phyloP scores from a whole-genome alignment of 768 basidiomycete genomes.

The Phlebiopsis gigantea region DNA sequence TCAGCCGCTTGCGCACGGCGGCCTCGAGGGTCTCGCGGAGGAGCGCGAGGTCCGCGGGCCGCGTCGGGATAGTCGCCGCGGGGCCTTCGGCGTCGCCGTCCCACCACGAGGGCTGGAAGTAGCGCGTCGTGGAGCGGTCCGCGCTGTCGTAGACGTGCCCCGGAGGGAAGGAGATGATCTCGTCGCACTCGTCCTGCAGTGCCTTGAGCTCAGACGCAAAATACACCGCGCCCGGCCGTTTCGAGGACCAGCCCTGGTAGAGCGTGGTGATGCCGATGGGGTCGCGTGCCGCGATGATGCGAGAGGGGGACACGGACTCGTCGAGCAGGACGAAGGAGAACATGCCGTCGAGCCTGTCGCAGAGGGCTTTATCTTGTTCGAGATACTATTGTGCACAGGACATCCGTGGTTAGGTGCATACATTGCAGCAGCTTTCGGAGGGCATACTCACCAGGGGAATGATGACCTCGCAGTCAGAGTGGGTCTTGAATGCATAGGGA shows the following conservation, averaged over 20 bases:
- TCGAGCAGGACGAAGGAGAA: slow-evolving; percentile 97
- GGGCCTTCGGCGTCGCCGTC: slow-evolving; percentile 66
- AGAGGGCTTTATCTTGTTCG: slow-evolving; percentile 73
- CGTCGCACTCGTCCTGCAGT: slow-evolving; percentile 86
- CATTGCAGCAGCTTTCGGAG: neutral
- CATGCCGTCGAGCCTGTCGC: slow-evolving; percentile 90
- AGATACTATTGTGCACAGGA: slow-evolving; percentile 55
- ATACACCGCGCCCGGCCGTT: slow-evolving; percentile 74
- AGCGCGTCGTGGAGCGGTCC: slow-evolving; percentile 72
- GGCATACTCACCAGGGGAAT: slow-evolving; percentile 65
- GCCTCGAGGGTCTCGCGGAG: slow-evolving; percentile 82
- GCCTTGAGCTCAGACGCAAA: slow-evolving; percentile 97
- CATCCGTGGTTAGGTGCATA: neutral
- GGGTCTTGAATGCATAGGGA: slow-evolving; percentile 84
- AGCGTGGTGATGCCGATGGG: slow-evolving; percentile 98
- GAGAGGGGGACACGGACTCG: slow-evolving; percentile 82
- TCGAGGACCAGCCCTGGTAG: slow-evolving; percentile 92
- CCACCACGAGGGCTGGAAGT: slow-evolving; percentile 91
- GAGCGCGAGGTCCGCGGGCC: slow-evolving; percentile 55
- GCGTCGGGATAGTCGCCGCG: slow-evolving; percentile 51
- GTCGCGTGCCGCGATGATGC: slow-evolving; percentile 94
- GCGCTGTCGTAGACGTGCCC: slow-evolving; percentile 93
- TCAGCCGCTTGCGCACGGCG: slow-evolving; percentile 90
- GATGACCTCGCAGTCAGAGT: slow-evolving; percentile 98
- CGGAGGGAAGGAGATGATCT: slow-evolving; percentile 93